These are phyloP conservation scores for Auxenochlorella pyrenoidosa DNA, from an alignment of 139 green algal genomes.

Conservation along the genomic window DNA sequence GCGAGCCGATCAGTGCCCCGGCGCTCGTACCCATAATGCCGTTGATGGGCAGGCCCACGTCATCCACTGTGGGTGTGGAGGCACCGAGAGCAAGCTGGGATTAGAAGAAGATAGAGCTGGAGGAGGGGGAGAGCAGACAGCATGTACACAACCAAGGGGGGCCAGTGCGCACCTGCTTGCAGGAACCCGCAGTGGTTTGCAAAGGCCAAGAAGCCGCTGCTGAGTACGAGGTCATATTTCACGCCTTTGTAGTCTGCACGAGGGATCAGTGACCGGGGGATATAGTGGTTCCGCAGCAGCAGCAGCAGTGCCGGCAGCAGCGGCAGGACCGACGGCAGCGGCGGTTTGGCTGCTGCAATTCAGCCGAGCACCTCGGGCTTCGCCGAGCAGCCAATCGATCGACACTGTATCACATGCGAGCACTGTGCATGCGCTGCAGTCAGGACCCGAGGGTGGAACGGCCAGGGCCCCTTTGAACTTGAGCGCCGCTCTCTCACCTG, in stretches of 20 bases:
- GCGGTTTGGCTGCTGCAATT: background rate
- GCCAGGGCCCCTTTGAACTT: no score
- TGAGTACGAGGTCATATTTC: conserved; percentile 82
- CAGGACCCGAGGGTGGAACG: background rate
- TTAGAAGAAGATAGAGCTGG: background rate
- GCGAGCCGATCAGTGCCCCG: conserved; percentile 79
- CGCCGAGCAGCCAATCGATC: no score
- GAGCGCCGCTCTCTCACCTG: no score
- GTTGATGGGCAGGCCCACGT: conserved; percentile 73
- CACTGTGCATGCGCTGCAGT: background rate
- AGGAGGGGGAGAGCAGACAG: background rate
- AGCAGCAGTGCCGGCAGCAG: background rate
- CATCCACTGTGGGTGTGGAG: conserved; percentile 68
- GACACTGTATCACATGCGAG: background rate
- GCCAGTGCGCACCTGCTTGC: conserved; percentile 30
- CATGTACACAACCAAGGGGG: background rate
- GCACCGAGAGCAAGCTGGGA: background rate
- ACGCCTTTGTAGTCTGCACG: background rate
- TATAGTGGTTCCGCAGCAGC: background rate
- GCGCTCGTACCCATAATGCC: conserved; percentile 88
- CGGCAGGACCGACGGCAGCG: background rate
- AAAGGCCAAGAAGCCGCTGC: conserved; percentile 89
- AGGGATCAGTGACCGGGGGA: background rate
- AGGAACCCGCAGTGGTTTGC: conserved; percentile 76
- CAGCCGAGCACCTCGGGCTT: background rate